Base-by-base conservation (phyloP, 306 rosid genomes). In the Sicyos baderoa region DNA sequence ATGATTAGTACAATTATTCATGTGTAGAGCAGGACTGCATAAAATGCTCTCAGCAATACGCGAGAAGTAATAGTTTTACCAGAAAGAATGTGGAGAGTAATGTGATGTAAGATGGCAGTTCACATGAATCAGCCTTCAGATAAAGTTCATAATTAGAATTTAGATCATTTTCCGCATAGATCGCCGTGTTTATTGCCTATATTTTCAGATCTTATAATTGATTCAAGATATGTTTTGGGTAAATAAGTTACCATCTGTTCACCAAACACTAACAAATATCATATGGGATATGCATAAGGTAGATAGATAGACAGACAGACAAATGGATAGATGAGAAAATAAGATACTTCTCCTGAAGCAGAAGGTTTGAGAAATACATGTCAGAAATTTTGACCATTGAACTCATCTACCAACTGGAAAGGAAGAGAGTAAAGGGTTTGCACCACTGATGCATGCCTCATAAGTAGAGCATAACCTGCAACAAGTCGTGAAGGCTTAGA, bases 401-500 rank as follows among this genome's bases (percentile, higher is more conserved):
- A 62, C 50, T 42, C 70, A 44, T 64, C 53, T 42, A 64, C 70
- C 25, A 23, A 42, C 15, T 42, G 53, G 18, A 42, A 62, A 35
- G 68, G 50, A 17, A 42, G 70, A 44, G 35, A 44, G 35, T 44
- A 1, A 64, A 42, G 18, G 53, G 5, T 11, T 19, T 42, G 53
- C 70, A 64, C 70, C 70, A 64, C 1, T 19, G 52, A 64, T 64
- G 70, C 54, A 64, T 12, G 54, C 53, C 18, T 64, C 52, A 63
- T n/a, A 63, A 10, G 35, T 19, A 57, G 75, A 14, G 67, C 54
- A n/a, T 72, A 82, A 92, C 97, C 97, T 92, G 97, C 78, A 92
- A 72, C 73, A 92, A 83, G 84, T 92, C 97, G 73, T 82, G 95
- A 79, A 92, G 71, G 79, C 86, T 79, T 72, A 92, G 86, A 73